phyloP scores from a whole-genome alignment of 164 flowering plant genomes.

The Magnolia kwangsiensis region DNA sequence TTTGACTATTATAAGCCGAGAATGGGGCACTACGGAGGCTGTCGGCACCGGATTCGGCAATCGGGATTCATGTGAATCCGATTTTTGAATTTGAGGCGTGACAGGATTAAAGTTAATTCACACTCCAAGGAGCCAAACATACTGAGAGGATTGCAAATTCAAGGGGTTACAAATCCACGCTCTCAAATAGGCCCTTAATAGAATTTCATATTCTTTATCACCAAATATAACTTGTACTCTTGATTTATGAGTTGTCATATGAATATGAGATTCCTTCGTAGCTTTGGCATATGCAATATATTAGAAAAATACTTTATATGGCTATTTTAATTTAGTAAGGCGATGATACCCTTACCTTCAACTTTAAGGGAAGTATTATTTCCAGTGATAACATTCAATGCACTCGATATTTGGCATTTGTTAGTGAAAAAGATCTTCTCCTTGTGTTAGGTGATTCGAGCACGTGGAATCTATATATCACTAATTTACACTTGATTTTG shows the following conservation, averaged over 20 bases:
- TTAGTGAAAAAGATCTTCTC: not conserved
- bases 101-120: too few relatives aligned
- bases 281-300: not conserved
- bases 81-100: too few relatives aligned
- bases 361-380: not conserved
- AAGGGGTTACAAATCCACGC: too few relatives aligned
- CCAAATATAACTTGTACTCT: not conserved
- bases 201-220: not conserved
- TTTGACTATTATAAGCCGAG: too few relatives aligned
- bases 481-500: not conserved
- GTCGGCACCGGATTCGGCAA: too few relatives aligned
- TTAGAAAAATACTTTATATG: not conserved
- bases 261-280: not conserved
- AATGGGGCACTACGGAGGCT: too few relatives aligned
- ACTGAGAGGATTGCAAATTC: too few relatives aligned
- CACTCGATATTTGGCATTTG: not conserved
- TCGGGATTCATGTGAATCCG: too few relatives aligned
- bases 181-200: too few relatives aligned
- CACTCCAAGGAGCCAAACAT: too few relatives aligned
- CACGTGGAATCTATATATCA: not conserved
- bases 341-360: not conserved
- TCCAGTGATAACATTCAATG: not conserved
- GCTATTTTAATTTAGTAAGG: not conserved
- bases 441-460: not conserved
- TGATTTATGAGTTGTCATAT: slow-evolving; percentile 3